Evolutionary conservation across 345 rosid genomes (phyloP), one percentile per base, ranked within the genome.

Genomic region (Ailanthus altissimus): DNA sequence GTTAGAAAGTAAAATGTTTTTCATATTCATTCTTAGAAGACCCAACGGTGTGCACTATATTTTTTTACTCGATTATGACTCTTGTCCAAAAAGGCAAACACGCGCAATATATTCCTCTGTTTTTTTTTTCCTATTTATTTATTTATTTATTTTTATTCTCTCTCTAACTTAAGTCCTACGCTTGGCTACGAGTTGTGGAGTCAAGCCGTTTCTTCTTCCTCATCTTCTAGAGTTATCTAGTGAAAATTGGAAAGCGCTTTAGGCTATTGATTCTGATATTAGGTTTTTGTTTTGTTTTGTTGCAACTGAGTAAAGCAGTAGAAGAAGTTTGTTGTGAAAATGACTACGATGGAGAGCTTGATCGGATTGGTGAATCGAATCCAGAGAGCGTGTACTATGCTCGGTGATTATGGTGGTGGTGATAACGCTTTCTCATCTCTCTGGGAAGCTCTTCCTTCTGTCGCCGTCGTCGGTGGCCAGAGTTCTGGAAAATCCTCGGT

Each of bases 401-500:
- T 96, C 66, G 99, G 99, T 9, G 97, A 96, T 78, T 84, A 93
- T 36, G 99, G 99, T 3, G 98, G 95, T 67, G 94, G 85, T n/a
- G 92, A 86, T 68, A 83, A 36, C 79, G 38, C 90, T 73, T 89
- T 91, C 79, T 87, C 89, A 80, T 92, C 98, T 65, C 97, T 96
- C 15, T 93, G 98, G 99, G 98, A 96, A 85, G 97, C 98, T 88
- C 94, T 93, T 46, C 98, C 93, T 6, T 81, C 98, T 49, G 98
- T 93, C 40, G 97, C 89, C 38, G 98, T 93, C 49, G 97, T 90
- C 42, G 98, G 98, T 79, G 98, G 98, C 78, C 98, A 91, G 99
- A 95, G 99, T 78, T 95, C 99, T 12, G 99, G 98, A 49, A 95
- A 95, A 82, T 95, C 99, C 67, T 95, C 99, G 0, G 99, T 95